Base-by-base conservation (phyloP, 257 asterid genomes). In the Solanum ahanhuiri region DNA sequence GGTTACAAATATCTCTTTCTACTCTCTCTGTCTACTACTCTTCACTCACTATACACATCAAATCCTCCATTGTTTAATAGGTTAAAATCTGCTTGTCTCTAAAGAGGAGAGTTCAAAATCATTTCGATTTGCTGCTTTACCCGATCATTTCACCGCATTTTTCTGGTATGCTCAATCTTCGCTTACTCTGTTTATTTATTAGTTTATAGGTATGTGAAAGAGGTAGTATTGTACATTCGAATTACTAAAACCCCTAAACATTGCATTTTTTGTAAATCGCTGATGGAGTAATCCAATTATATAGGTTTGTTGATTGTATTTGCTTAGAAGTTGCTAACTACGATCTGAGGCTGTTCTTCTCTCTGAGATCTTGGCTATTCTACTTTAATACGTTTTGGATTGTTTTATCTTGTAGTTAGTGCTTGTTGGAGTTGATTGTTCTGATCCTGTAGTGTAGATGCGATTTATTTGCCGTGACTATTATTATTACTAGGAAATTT, bases 1-100 rank as follows among this genome's bases (percentile, higher is more conserved):
- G 94, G 93, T 92, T 92, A 87, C 92, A 41, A 67, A 77, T 82
- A 30, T 81, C 48, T 77, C 87, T 70, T 82, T 72, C n/a, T 71
- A 41, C 57, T 85, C 87, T 71, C 6, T 69, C 39, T 69, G n/a
- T 14, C 39, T 69, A 69, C 34, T 45, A 70, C 71, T 11, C 45
- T 72, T 25, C 69, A 35, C 86, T 83, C 60, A 37, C 57, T 77
- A 77, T 43, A 77, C 83, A 43, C 83, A 43, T 25, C 39, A 77
- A 77, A 77, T 77, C 30, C 39, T 25, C 39, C 4, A 15, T 77
- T 77, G 15, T 43, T 43, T 25, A 43, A 9, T 77, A 25, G 64
- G 64, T 43, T 25, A 4, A 43, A 77, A 43, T 77, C 35, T 76
- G 58, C 43, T 37, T 22, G 30, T 22, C 25, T 5, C 30, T 37